A percentile compares a stretch with the other conserved stretches of the same genome.
Evolutionary conservation across 2,329 filamentous ascomycete species (phyloP).

Genomic region (Knufia fluminis): DNA sequence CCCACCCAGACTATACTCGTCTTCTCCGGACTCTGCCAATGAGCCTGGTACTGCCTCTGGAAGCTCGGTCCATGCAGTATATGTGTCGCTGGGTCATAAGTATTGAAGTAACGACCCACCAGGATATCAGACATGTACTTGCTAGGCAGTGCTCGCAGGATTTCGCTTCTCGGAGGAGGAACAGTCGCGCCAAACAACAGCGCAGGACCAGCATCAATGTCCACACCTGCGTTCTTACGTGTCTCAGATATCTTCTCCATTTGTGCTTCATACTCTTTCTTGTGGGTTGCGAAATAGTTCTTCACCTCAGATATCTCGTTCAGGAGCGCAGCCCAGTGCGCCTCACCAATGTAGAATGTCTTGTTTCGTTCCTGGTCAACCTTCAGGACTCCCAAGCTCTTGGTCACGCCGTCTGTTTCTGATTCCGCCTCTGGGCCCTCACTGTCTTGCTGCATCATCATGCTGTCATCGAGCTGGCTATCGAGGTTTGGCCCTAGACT

Average conservation of each 20-base stretch:
- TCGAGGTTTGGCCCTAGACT: conserved; percentile 28
- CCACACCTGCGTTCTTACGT: conserved; percentile 48
- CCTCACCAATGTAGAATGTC: conserved; percentile 71
- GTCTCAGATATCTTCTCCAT: conserved; percentile 64
- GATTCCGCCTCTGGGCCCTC: conserved; percentile 54
- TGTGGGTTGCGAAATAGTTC: conserved; percentile 76
- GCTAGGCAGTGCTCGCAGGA: conserved; percentile 69
- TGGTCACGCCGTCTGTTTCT: conserved; percentile 60
- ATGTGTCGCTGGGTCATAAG: conserved; percentile 56
- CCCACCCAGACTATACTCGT: conserved; percentile 53
- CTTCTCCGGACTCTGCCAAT: conserved; percentile 51
- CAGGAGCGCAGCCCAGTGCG: conserved; percentile 74
- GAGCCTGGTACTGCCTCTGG: conserved; percentile 57
- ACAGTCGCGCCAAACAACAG: conserved; percentile 67
- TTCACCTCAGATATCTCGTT: conserved; percentile 87
- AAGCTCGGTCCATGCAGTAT: conserved; percentile 81
- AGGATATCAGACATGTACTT: conserved; percentile 77
- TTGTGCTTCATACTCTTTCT: conserved; percentile 78
- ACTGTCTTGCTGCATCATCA: conserved; percentile 38
- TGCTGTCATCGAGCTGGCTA: conserved; percentile 24
- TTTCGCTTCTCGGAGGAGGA: conserved; percentile 62
- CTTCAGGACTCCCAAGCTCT: conserved; percentile 72
- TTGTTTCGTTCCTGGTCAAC: conserved; percentile 67
- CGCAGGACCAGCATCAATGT: conserved; percentile 56
- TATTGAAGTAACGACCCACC: conserved; percentile 85